Conservation (phyloP, 2,329 filamentous ascomycete species). For the Cadophora sp. region DNA sequence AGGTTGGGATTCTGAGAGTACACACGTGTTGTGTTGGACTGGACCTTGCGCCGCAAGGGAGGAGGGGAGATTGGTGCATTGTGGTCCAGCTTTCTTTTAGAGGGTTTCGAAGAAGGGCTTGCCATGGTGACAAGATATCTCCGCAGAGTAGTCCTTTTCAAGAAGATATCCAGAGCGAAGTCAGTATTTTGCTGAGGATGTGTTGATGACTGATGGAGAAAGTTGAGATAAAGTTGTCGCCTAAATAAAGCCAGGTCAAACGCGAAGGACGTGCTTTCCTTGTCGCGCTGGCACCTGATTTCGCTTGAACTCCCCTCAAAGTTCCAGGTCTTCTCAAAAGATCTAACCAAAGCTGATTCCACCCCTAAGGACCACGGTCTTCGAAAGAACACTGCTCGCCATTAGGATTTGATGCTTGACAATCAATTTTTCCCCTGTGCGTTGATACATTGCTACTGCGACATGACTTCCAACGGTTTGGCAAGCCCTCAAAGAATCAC, state of each 20-base stretch:
- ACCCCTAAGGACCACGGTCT: no score
- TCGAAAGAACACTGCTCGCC: no score
- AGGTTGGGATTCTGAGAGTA: background rate
- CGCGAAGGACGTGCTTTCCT: slow-evolving; percentile 11
- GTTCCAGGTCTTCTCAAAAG: background rate
- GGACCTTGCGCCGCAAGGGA: slow-evolving; percentile 45
- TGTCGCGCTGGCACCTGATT: background rate
- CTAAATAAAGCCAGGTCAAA: background rate
- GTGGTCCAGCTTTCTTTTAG: slow-evolving; percentile 40
- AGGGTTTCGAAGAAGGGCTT: slow-evolving; percentile 26
- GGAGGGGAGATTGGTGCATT: slow-evolving; percentile 43
- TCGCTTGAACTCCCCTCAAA: background rate
- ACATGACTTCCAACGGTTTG: background rate
- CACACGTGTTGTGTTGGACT: slow-evolving; percentile 47
- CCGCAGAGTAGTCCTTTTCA: background rate
- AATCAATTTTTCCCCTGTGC: no score
- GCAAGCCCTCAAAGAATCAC: no score
- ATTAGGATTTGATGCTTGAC: no score
- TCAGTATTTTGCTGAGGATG: background rate
- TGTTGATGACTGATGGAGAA: background rate
- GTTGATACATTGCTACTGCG: background rate
- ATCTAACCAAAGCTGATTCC: no score
- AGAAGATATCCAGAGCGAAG: background rate
- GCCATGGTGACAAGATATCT: slow-evolving; percentile 33
- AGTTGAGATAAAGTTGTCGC: background rate